Conservation (phyloP, 23 red algal species). For the Gracilaria vermiculophylla region DNA sequence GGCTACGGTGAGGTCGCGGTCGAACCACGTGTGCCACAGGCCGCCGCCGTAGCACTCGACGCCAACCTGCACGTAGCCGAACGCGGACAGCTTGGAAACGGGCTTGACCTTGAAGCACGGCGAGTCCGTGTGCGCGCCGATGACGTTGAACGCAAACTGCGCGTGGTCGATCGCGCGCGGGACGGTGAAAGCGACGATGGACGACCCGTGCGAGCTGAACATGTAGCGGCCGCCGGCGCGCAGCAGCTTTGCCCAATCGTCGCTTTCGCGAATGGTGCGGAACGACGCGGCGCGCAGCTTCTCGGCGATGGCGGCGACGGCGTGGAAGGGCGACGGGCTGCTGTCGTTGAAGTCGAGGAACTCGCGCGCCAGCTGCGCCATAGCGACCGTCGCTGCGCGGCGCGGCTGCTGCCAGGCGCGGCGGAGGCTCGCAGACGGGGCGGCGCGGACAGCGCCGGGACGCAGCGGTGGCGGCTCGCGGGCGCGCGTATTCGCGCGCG, state of each 20-base stretch:
- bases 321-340: slow-evolving; percentile 77
- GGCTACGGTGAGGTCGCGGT: slow-evolving; percentile 83
- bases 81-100: slow-evolving; percentile 6
- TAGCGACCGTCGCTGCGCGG: no score
- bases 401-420: no score
- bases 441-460: no score
- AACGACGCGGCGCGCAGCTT: slow-evolving; percentile 47
- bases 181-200: slow-evolving; percentile 72
- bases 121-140: slow-evolving; percentile 92
- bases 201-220: slow-evolving; percentile 60
- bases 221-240: slow-evolving; percentile 49
- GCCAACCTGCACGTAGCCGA: slow-evolving; percentile 62
- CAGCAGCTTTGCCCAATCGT: slow-evolving; percentile 11
- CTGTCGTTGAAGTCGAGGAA: slow-evolving; percentile 74
- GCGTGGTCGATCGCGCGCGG: neutral
- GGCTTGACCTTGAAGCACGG: slow-evolving; percentile 92
- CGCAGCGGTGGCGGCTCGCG: no score
- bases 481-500: no score
- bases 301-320: slow-evolving; percentile 28
- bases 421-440: no score
- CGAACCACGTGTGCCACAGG: slow-evolving; percentile 97
- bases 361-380: neutral
- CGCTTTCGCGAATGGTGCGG: slow-evolving; percentile 22
- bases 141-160: slow-evolving; percentile 35
- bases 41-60: slow-evolving; percentile 91